Percentiles rank a stretch among this genome's conserved stretches.
These are phyloP conservation scores for Turritis glabra DNA, from an alignment of 345 rosid species.

Conservation along the genomic window DNA sequence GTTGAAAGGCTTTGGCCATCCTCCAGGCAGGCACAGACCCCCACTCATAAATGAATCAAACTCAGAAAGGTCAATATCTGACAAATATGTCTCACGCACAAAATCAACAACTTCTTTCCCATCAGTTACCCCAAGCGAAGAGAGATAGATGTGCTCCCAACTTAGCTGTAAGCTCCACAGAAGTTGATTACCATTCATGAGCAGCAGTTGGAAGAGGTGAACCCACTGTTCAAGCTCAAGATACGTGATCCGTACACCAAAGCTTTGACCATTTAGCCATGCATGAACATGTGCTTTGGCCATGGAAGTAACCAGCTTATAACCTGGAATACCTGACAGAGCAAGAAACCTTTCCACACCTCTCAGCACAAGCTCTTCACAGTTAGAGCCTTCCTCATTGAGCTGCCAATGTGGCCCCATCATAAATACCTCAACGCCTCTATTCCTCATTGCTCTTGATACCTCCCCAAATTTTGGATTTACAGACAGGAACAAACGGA, in stretches of 20 bases:
- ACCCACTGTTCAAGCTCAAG: slow-evolving; percentile 92
- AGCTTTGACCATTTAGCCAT: slow-evolving; percentile 50
- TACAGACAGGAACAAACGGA: slow-evolving; percentile 84
- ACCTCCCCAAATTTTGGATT: slow-evolving; percentile 90
- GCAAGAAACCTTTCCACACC: slow-evolving; percentile 71
- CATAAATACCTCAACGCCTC: slow-evolving; percentile 94
- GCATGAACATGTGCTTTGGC: slow-evolving; percentile 84
- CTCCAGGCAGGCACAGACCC: slow-evolving; percentile 67
- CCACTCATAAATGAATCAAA: slow-evolving; percentile 37
- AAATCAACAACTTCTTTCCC: slow-evolving; percentile 58
- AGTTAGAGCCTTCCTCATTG: slow-evolving; percentile 44
- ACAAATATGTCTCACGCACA: slow-evolving; percentile 56
- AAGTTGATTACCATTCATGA: slow-evolving; percentile 65
- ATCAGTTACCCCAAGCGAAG: slow-evolving; percentile 70
- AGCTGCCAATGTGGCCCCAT: slow-evolving; percentile 89
- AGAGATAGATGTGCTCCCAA: slow-evolving; percentile 92
- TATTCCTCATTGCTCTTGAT: slow-evolving; percentile 96
- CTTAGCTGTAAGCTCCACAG: slow-evolving; percentile 83
- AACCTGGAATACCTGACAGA: slow-evolving; percentile 72
- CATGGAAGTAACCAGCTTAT: slow-evolving; percentile 69
- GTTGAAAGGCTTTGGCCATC: slow-evolving; percentile 82
- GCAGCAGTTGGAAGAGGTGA: slow-evolving; percentile 77
- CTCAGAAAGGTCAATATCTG: slow-evolving; percentile 35
- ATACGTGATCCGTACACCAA: slow-evolving; percentile 60
- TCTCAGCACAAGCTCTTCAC: slow-evolving; percentile 55